Percentiles rank a stretch among this genome's conserved stretches.
These are phyloP conservation scores for Neurospora sp. DNA, from an alignment of 495 filamentous ascomycete genomes.

Conservation along the genomic window DNA sequence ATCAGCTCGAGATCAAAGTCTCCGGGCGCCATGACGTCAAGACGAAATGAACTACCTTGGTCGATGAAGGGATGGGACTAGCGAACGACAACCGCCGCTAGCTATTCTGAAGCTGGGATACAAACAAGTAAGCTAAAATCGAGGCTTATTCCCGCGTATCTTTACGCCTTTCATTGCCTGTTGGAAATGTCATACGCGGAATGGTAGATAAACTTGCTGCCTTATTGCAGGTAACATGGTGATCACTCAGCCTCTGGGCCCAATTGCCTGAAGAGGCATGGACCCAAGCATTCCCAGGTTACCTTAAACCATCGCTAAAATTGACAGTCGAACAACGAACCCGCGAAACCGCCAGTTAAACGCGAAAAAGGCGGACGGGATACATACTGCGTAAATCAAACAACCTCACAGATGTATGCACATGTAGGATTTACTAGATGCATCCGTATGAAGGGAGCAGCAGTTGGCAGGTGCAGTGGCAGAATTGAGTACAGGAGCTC, in stretches of 20 bases:
- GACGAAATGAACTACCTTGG: background rate
- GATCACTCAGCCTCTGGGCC: background rate
- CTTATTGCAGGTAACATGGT: background rate
- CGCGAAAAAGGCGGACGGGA: background rate
- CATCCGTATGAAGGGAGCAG: background rate
- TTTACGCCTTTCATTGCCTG: background rate
- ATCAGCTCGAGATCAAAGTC: background rate
- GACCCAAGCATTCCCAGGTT: background rate
- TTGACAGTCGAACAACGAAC: background rate
- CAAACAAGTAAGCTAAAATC: background rate
- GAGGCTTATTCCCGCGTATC: background rate
- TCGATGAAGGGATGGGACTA: background rate
- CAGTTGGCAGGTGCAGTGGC: background rate
- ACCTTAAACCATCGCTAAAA: background rate
- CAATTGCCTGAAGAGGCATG: background rate
- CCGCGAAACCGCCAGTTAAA: background rate
- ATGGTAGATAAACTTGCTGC: background rate
- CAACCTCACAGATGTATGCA: background rate
- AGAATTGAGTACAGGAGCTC: background rate
- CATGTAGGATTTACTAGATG: background rate
- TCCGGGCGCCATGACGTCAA: slow-evolving; percentile 5
- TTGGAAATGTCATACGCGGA: background rate
- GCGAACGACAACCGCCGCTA: background rate
- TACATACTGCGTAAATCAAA: background rate
- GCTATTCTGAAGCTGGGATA: background rate